Conservation (phyloP, 1,139 yeast genomes). For the Kluyveromyces sp. region DNA sequence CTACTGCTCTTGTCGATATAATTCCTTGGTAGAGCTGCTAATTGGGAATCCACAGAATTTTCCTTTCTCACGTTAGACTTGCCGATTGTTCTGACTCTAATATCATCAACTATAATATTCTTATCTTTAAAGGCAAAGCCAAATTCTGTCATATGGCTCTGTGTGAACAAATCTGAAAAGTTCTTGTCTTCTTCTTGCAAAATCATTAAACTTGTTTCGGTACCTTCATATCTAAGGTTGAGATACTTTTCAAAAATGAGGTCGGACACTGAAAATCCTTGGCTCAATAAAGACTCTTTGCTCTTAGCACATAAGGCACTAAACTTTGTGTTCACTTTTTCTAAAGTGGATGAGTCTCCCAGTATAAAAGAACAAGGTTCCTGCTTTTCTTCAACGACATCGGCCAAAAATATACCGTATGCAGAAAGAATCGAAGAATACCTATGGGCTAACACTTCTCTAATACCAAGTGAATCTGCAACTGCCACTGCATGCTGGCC, state of each 20-base stretch:
- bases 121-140: conserved; percentile 56
- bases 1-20: conserved; percentile 13
- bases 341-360: conserved; percentile 24
- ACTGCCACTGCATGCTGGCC: conserved; percentile 52
- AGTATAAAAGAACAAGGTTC: conserved; percentile 44
- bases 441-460: conserved; percentile 41
- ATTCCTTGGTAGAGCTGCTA: conserved; percentile 14
- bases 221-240: conserved; percentile 77
- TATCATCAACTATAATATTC: conserved; percentile 68
- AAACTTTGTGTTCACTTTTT: conserved; percentile 31
- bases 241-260: conserved; percentile 52
- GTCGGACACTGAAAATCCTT: conserved; percentile 38
- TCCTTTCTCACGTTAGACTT: conserved; percentile 31
- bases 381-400: conserved; percentile 58
- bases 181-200: conserved; percentile 30
- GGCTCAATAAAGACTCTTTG: conserved; percentile 33
- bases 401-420: conserved; percentile 50
- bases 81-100: conserved; percentile 67
- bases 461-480: conserved; percentile 41
- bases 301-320: conserved; percentile 18
- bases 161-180: conserved; percentile 33
- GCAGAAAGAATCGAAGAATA: conserved; percentile 50
- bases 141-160: conserved; percentile 56
- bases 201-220: conserved; percentile 79
- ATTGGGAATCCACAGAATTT: conserved; percentile 34